phyloP scores from a whole-genome alignment of 305 asterid species.

The Euphrasia arctica region DNA sequence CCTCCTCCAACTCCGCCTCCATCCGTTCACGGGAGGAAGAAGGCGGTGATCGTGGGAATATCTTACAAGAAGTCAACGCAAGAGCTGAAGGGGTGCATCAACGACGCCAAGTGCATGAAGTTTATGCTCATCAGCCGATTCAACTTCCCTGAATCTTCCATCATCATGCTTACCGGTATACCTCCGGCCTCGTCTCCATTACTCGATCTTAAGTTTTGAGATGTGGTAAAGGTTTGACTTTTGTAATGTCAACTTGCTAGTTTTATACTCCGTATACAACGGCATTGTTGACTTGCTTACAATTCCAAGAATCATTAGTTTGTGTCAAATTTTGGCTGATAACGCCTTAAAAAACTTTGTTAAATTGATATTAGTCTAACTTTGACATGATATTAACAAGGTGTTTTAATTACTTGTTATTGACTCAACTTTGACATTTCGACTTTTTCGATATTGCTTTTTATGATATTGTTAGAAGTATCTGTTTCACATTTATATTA shows the following conservation, averaged over 20 bases:
- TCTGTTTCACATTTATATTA: too few species aligned
- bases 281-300: not conserved
- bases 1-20: constrained; percentile 36
- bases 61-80: constrained; percentile 48
- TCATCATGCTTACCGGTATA: constrained; percentile 86
- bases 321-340: too few species aligned
- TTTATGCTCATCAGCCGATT: constrained; percentile 57
- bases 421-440: too few species aligned
- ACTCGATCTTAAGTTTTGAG: too few species aligned
- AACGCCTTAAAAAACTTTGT: too few species aligned
- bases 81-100: constrained; percentile 80
- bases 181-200: too few species aligned
- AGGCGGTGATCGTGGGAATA: constrained; percentile 80
- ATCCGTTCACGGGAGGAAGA: constrained; percentile 50
- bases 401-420: too few species aligned
- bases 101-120: constrained; percentile 88
- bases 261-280: not conserved
- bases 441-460: too few species aligned
- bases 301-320: too few species aligned
- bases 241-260: constrained; percentile 30
- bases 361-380: too few species aligned
- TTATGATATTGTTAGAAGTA: too few species aligned
- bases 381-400: too few species aligned
- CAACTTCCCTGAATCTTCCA: constrained; percentile 69
- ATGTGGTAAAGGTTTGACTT: constrained; percentile 25